phyloP scores from a whole-genome alignment of 2,329 filamentous ascomycete species.

The Thermothelomyces thermophilus region DNA sequence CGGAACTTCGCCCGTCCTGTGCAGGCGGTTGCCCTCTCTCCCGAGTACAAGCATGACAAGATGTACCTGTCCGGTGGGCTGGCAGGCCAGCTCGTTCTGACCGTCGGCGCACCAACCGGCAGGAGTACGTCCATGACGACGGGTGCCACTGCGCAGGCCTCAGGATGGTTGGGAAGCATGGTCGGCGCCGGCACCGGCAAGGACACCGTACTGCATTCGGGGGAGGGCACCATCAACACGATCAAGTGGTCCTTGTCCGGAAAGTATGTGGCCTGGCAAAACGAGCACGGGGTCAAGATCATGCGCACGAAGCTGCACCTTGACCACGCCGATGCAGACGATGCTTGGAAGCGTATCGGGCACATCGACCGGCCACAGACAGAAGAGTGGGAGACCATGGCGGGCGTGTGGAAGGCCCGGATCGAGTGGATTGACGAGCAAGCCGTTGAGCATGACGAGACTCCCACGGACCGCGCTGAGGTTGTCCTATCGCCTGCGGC shows the following conservation, averaged over 20 bases:
- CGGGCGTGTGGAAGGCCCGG: conserved; percentile 85
- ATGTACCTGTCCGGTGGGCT: conserved; percentile 87
- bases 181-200: conserved; percentile 74
- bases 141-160: conserved; percentile 73
- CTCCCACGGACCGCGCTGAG: conserved; percentile 34
- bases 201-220: conserved; percentile 81
- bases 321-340: conserved; percentile 67
- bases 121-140: conserved; percentile 84
- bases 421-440: conserved; percentile 90
- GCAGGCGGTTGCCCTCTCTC: conserved; percentile 87
- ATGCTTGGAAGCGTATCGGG: conserved; percentile 89
- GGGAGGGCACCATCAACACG: conserved; percentile 82
- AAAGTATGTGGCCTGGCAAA: conserved; percentile 90
- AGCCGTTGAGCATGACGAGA: conserved; percentile 66
- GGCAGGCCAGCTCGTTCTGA: conserved; percentile 81
- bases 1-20: conserved; percentile 92
- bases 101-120: conserved; percentile 70
- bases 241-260: conserved; percentile 95
- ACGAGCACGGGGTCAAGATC: conserved; percentile 95
- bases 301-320: conserved; percentile 86
- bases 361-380: conserved; percentile 85
- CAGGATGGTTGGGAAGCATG: conserved; percentile 86
- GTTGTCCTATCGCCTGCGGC: conserved; percentile 38
- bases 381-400: conserved; percentile 92
- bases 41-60: conserved; percentile 83